Conservation (phyloP, 768 basidiomycete genomes). For the Leccinum sublutescens region DNA sequence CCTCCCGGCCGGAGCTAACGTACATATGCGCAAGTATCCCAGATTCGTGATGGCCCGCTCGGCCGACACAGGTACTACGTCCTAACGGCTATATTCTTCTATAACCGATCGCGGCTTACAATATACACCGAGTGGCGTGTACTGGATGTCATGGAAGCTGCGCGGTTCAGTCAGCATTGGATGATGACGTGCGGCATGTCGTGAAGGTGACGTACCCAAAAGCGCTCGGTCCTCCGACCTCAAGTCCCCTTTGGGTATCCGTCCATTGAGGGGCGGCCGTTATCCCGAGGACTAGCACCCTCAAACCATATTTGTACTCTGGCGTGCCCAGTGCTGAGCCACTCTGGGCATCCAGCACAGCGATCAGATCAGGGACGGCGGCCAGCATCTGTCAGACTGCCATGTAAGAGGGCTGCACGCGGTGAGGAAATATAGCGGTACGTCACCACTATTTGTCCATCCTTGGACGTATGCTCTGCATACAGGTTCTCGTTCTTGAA, state of each 20-base stretch:
- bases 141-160: conserved; percentile 34
- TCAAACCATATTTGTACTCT: conserved; percentile 58
- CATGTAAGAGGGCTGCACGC: background rate
- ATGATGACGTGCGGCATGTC: background rate
- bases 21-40: conserved; percentile 1
- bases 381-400: conserved; percentile 40
- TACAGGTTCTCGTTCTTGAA: conserved; percentile 65
- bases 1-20: background rate
- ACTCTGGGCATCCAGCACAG: conserved; percentile 60
- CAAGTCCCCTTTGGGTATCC: conserved; percentile 46
- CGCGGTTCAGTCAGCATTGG: conserved; percentile 8
- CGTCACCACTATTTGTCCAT: conserved; percentile 26
- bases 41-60: conserved; percentile 2
- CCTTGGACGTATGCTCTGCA: conserved; percentile 39
- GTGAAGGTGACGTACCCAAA: conserved; percentile 43
- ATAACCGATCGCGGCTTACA: conserved; percentile 46
- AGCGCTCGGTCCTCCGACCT: conserved; percentile 49
- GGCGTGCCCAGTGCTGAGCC: conserved; percentile 63
- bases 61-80: conserved; percentile 4
- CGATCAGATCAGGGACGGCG: conserved; percentile 64
- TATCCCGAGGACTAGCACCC: conserved; percentile 51
- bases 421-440: background rate
- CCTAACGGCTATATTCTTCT: conserved; percentile 34
- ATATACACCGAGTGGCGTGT: conserved; percentile 41
- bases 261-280: conserved; percentile 57